A percentile compares a stretch with the other conserved stretches of the same genome.
Conservation (phyloP, 2,329 filamentous ascomycete species). For the Chaetomium sp. region DNA sequence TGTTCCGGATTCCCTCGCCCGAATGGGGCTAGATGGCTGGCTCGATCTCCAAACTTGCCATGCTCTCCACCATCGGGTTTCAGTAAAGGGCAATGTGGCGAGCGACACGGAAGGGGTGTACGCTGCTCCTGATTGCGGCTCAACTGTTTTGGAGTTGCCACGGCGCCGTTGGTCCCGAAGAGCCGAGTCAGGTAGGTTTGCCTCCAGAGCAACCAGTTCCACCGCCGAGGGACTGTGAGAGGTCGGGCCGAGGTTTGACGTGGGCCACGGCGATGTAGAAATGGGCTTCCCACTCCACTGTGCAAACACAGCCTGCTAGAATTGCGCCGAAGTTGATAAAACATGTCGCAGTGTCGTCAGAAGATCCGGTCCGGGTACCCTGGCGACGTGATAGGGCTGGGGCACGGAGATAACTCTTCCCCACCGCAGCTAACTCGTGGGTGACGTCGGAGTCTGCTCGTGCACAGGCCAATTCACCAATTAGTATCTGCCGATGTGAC, state of each 20-base stretch:
- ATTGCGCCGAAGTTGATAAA: neutral
- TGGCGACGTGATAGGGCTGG: neutral
- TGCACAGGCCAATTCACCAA: neutral
- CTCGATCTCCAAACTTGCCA: neutral
- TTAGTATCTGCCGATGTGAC: neutral
- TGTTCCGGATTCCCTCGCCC: neutral
- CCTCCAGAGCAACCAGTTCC: neutral
- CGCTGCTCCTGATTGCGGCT: neutral
- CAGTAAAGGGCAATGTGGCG: slow-evolving; percentile 1
- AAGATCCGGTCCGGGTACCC: neutral
- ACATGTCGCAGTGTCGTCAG: slow-evolving; percentile 10
- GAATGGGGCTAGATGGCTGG: neutral
- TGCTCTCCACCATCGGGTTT: slow-evolving; percentile 7
- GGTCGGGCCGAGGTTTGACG: neutral
- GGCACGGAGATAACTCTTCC: neutral
- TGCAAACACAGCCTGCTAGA: neutral
- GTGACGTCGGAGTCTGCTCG: neutral
- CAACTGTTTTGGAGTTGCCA: neutral
- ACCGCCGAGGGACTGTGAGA: neutral
- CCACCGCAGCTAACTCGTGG: slow-evolving; percentile 5
- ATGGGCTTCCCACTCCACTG: neutral
- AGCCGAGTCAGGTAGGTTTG: slow-evolving; percentile 11
- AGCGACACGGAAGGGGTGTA: neutral
- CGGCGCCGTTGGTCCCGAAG: neutral
- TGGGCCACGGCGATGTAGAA: neutral